Percentiles rank a stretch among this genome's conserved stretches.
Conservation (phyloP, 1,139 yeast species). For the Scheffersomyces illinoinensis region DNA sequence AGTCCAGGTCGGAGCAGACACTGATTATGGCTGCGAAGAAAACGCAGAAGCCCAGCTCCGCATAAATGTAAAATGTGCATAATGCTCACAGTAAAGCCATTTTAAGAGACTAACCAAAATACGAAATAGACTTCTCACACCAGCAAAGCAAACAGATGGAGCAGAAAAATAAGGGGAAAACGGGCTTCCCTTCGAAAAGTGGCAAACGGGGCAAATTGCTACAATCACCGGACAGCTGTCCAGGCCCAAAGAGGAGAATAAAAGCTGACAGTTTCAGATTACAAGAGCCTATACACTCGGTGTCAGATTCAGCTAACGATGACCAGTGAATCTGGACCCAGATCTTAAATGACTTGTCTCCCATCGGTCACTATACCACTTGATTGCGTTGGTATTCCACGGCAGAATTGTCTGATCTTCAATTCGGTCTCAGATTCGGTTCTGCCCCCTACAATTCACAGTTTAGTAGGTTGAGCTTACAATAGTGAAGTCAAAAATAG, state of each 20-base stretch:
- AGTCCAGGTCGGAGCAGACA: background rate
- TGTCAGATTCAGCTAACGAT: background rate
- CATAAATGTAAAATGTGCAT: background rate
- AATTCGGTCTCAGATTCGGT: background rate
- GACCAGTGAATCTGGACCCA: background rate
- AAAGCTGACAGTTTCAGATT: background rate
- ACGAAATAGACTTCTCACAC: background rate
- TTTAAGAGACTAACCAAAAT: too few species aligned
- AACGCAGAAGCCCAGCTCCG: background rate
- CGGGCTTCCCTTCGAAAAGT: background rate
- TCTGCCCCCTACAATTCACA: background rate
- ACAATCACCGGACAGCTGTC: background rate
- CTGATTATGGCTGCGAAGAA: background rate
- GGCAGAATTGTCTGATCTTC: background rate
- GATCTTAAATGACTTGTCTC: background rate
- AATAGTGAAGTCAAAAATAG: too few species aligned
- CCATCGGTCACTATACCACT: background rate
- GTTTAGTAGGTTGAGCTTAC: background rate
- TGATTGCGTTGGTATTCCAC: background rate
- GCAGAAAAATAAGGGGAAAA: background rate
- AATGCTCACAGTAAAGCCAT: background rate
- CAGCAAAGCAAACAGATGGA: background rate
- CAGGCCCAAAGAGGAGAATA: background rate
- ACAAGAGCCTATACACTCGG: background rate
- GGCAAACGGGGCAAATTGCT: background rate